These are phyloP conservation scores for Mediolabrus comicus DNA, from an alignment of 108 stramenopile species.

Conservation along the genomic window DNA sequence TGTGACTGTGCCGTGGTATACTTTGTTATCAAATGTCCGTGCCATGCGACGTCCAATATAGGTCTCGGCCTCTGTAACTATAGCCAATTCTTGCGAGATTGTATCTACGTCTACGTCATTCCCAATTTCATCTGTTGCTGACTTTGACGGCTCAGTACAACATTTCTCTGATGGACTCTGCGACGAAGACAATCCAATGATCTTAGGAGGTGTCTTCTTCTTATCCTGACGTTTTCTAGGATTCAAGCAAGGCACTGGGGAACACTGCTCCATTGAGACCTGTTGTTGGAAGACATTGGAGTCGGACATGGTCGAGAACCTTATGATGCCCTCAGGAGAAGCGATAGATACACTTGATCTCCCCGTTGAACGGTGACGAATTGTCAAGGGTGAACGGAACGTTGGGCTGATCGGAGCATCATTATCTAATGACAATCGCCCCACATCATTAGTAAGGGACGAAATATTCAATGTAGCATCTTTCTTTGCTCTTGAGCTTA, in stretches of 20 bases:
- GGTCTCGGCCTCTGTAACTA: not conserved
- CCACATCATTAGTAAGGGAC: constrained; percentile 84
- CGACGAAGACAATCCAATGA: not conserved
- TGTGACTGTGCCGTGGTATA: constrained; percentile 26
- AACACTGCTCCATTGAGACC: not conserved
- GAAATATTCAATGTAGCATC: constrained; percentile 4
- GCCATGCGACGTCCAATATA: constrained; percentile 18
- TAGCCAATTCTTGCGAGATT: not conserved
- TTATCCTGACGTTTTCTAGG: constrained; percentile 17
- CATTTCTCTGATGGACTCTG: not conserved
- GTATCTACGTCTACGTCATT: too few relatives aligned
- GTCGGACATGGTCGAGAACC: constrained; percentile 11
- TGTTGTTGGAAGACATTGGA: constrained; percentile 8
- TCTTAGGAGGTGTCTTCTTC: constrained; percentile 20
- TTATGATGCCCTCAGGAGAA: constrained; percentile 6
- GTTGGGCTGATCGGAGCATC: constrained; percentile 90
- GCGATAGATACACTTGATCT: not conserved
- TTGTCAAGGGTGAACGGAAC: constrained; percentile 67
- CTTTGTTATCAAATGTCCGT: constrained; percentile 17
- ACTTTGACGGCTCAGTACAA: too few relatives aligned
- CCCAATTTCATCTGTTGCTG: too few relatives aligned
- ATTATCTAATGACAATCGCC: constrained; percentile 91
- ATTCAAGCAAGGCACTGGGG: not conserved
- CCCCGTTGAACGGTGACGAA: constrained; percentile 8
- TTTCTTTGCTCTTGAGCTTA: constrained; percentile 10